A percentile compares a stretch with the other conserved stretches of the same genome.
Evolutionary conservation across 768 basidiomycete genomes (phyloP).

Genomic region (Suillus occidentalis): DNA sequence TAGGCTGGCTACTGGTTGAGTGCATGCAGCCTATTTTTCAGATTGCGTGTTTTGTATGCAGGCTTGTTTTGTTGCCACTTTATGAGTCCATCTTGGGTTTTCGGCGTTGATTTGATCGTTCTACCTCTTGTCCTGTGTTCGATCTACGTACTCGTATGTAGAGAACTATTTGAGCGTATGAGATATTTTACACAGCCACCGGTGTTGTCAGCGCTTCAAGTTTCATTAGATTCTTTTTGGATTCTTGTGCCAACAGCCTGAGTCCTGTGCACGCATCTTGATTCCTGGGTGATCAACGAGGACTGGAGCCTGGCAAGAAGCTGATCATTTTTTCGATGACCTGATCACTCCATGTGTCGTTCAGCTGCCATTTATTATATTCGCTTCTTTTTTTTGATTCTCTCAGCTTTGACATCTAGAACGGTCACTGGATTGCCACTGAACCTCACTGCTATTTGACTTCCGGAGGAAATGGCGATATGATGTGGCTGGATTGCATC

Average conservation of each 20-base stretch:
- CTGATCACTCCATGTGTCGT: no score
- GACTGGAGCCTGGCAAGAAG: no score
- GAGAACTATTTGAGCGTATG: not conserved
- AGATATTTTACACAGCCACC: not conserved
- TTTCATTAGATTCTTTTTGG: no score
- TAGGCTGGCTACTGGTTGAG: slow-evolving; percentile 34
- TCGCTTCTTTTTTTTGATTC: no score
- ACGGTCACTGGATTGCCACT: not conserved
- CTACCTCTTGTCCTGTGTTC: not conserved
- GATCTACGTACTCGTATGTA: not conserved
- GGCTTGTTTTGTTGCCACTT: not conserved
- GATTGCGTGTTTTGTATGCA: not conserved
- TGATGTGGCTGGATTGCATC: no score
- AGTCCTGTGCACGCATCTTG: no score
- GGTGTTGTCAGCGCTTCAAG: not conserved
- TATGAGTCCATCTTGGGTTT: not conserved
- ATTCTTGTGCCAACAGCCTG: no score
- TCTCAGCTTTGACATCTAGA: no score
- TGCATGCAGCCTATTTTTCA: not conserved
- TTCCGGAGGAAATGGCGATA: no score
- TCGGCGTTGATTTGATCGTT: not conserved
- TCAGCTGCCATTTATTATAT: no score
- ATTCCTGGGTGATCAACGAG: no score
- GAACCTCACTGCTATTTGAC: not conserved
- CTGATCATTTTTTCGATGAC: no score